Percentiles rank a stretch among this genome's conserved stretches.
Conservation (phyloP, 805 yeast species). For the Candida odintsovae region DNA sequence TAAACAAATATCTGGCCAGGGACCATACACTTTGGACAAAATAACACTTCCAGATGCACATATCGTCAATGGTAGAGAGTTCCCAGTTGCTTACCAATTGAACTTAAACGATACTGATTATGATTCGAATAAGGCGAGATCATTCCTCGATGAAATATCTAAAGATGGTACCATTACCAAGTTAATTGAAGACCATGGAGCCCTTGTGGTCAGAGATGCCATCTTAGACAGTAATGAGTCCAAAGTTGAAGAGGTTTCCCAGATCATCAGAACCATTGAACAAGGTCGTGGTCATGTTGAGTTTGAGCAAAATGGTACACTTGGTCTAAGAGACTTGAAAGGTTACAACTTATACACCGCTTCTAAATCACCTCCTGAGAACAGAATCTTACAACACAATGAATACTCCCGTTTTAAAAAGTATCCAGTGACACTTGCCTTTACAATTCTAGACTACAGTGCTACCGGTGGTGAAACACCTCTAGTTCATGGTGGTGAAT, state of each 20-base stretch:
- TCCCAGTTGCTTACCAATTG: conserved; percentile 2
- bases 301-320: conserved; percentile 27
- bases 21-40: conserved; percentile 1
- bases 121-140: not conserved
- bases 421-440: conserved; percentile 25
- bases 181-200: conserved; percentile 24
- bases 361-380: conserved; percentile 25
- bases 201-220: conserved; percentile 24
- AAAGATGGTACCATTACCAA: conserved; percentile 21
- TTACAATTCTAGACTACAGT: conserved; percentile 18
- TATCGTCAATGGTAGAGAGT: conserved; percentile 2
- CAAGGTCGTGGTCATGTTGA: conserved; percentile 16
- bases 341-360: conserved; percentile 26
- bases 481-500: conserved; percentile 28
- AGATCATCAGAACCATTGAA: conserved; percentile 21
- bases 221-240: conserved; percentile 17
- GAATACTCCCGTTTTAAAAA: conserved; percentile 28
- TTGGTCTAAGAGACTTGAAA: conserved; percentile 24
- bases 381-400: conserved; percentile 26
- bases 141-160: conserved; percentile 7
- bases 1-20: not conserved
- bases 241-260: conserved; percentile 13
- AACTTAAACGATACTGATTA: not conserved
- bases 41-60: not conserved
- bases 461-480: conserved; percentile 31